Evolutionary conservation across 106 monocot species (phyloP), one percentile per base, ranked within the genome.

Genomic region (Dendrobium chrysotoxum): DNA sequence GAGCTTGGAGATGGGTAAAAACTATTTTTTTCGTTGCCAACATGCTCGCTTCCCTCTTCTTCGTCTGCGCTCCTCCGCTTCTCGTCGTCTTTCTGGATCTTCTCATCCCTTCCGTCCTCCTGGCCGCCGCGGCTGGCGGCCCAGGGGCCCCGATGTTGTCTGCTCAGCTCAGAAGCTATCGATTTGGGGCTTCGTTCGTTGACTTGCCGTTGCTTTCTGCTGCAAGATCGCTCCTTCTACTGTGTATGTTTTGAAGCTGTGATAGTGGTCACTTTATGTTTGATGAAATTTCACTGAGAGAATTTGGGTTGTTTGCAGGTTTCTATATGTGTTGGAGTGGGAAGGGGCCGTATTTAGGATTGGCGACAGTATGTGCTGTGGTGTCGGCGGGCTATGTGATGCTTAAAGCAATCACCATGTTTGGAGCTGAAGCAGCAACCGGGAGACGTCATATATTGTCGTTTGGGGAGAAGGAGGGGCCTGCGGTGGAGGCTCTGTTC

Each of bases 191-290:
- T 26, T 90, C 92, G 0, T 73, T 95, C 77, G 84, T 87, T 80
- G 92, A 92, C 83, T 21, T 92, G 23, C 90, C 90, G 4, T 7
- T 88, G 25, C 26, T 92, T 28, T 95, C 95, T 72, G 57, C 78
- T 66, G 77, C 84, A 55, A 73, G 92, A 28, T 90, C 92, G 9
- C 54, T 92, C 11, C 47, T 95, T 46, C 90, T 92, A 74, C 79
- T 95, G 7, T 88, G 95, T 95, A 82, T 85, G 90, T n/a, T 53
- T 58, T 1, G 47, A 5, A 20, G 53, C 3, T 54, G 5, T 39
- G 1, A 10, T 57, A n/a, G 18, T 18, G 50, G 0, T n/a, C 79
- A 23, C 21, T 20, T 75, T 11, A 15, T 64, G 31, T 6, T 38
- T 71, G 71, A 71, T 71, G 30, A 71, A 38, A 28, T 71, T 31